Base-by-base conservation (phyloP, 306 rosid species). In the Carpinus viminea region DNA sequence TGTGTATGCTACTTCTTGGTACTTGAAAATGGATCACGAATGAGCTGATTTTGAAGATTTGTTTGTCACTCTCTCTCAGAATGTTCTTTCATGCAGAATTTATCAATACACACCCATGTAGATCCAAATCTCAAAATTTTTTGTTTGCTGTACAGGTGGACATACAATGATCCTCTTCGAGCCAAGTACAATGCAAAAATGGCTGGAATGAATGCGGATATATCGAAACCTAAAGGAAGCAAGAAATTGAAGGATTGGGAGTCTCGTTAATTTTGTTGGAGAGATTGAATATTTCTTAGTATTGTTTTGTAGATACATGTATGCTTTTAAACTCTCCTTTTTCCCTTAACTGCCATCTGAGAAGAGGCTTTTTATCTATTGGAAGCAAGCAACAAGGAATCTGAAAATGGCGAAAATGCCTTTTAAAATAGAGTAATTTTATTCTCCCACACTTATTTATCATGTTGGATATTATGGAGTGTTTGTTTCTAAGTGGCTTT, bases 91-190 rank as follows among this genome's bases (percentile, higher is more conserved):
- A 59, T 59, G 17, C 65, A 21, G 7, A 21, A 28, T 0, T 12
- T 15, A 21, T 34, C 3, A 3, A 10, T 24, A 18, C 28, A 18
- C 15, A 48, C 52, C 52, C 50, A 4, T 18, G 15, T 18, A 13
- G 21, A 66, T 66, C 47, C 51, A 18, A 12, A 41, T 66, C 28
- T 41, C 51, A 66, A 66, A 17, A n/a, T n/a, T 66, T 4, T 17
- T 38, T 66, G 7, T 38, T 66, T 83, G 83, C 18, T 21, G 18
- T 89, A 82, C 93, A 94, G 98, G 66, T 95, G 98, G 98, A 95
- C 98, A 17, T 91, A 92, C 89, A 95, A 92, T 21, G 98, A 95
- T 77, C 97, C 98, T 78, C 98, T 95, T 65, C 97, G 98, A 13
- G 93, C 93, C 12, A 95, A 95, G 86, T 95, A 95, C 80, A 90